phyloP scores from a whole-genome alignment of 495 filamentous ascomycete species.

The Monascus purpureus region DNA sequence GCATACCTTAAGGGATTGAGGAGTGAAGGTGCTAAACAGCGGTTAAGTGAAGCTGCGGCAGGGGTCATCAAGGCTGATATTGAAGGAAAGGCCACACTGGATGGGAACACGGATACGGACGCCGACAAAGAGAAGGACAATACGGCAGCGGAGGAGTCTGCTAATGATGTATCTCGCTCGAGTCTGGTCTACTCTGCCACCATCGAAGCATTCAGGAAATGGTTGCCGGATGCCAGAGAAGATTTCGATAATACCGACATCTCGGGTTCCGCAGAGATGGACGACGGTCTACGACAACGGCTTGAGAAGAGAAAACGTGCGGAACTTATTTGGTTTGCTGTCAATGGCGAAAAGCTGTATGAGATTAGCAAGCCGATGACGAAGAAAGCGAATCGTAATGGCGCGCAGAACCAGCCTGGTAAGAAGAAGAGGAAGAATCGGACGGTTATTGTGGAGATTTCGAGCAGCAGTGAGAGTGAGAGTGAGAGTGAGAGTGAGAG shows the following conservation, averaged over 20 bases:
- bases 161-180: too few species aligned
- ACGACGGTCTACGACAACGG: constrained; percentile 23
- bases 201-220: constrained; percentile 28
- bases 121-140: constrained; percentile 34
- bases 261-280: constrained; percentile 17
- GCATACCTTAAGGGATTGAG: constrained; percentile 59
- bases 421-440: constrained; percentile 46
- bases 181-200: too few species aligned
- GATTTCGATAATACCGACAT: constrained; percentile 19
- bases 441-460: constrained; percentile 31
- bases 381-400: constrained; percentile 8
- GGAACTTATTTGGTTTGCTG: constrained; percentile 30
- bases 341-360: constrained; percentile 23
- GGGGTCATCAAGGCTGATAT: constrained; percentile 35
- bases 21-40: constrained; percentile 43
- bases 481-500: constrained; percentile 19
- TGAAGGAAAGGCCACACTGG: constrained; percentile 10
- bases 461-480: constrained; percentile 31
- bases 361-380: constrained; percentile 15
- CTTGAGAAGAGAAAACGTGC: constrained; percentile 30
- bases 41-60: constrained; percentile 47
- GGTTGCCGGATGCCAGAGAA: constrained; percentile 14
- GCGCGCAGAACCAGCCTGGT: constrained; percentile 15
- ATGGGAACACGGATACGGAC: constrained; percentile 16
- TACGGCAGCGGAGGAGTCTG: too few species aligned